Base-by-base conservation (phyloP, 2,329 filamentous ascomycete genomes). In the Davidsoniella australis region DNA sequence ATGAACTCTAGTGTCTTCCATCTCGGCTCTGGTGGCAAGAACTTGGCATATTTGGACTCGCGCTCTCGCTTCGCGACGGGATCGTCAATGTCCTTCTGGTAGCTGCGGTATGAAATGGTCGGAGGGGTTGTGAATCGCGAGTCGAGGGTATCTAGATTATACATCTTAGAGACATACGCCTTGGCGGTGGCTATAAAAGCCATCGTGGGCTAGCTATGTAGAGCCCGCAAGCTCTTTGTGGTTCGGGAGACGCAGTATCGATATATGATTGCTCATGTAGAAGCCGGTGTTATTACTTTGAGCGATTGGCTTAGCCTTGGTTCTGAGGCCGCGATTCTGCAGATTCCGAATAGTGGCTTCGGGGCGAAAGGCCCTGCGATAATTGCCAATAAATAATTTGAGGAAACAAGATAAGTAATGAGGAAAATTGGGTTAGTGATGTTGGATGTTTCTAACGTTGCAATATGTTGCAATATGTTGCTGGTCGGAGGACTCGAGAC, bases 1-100 rank as follows among this genome's bases (percentile, higher is more conserved):
- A 77, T 82, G 67, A 91, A 96, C 65, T 98, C 91, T 2, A 74
- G 72, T 0, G 87, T 93, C 20, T 72, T 76, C 89, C 89, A 98
- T 78, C 75, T 82, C 41, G 88, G 74, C 36, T 78, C 75, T 54
- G 74, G 70, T 49, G 63, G 61, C 53, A 62, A 64, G 43, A 60
- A 66, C 62, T 69, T 69, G 48, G 60, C 41, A 56, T 61, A 52
- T 60, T 60, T 49, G 12, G 56, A 48, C 39, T 59, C 51, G 49
- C 61, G 55, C 49, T 61, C 51, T 47, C 62, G 56, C 52, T 61
- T 61, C 57, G 58, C 49, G 51, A 63, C 58, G 51, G 57, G 57
- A 24, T 66, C 58, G 54, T 73, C 68, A 53, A 61, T 55, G 18
- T 49, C 38, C 46, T 41, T 38, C 23, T 49, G 41, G 20, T 29